Base-by-base conservation (phyloP, 106 monocot genomes). In the Dendrobium officinale region DNA sequence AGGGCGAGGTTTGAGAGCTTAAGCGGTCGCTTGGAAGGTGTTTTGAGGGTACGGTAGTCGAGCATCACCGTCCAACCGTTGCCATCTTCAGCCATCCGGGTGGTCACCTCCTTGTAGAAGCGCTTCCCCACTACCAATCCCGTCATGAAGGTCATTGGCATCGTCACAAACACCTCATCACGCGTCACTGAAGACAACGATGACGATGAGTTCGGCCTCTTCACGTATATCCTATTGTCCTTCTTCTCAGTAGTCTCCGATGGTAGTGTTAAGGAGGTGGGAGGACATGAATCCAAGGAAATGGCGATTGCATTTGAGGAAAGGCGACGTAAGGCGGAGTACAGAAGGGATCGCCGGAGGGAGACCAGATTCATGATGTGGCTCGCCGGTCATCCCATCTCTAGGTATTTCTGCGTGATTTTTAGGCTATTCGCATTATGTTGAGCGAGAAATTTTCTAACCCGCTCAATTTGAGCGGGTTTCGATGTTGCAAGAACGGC, bases 1-100 rank as follows among this genome's bases (percentile, higher is more conserved):
- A 99, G 99, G 18, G 91, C 86, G 2, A 86, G 88, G 20, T 88
- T 91, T 27, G 82, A 88, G 55, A 95, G 86, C 91, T 91, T 99
- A 42, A 95, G 89, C 27, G 86, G 81, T 66, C 95, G 80, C 84
- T 95, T 99, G 20, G 88, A 88, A 7, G 98, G 95, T 20, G 95
- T 88, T 81, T 95, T 95, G 4, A 99, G 89, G 44, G 93, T 99
- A 6, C 95, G 70, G 85, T 99, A 99, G 19, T 99, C 99, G 42
- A 99, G 91, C 99, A 99, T 99, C 78, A 95, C 95, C 59, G 85
- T 91, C 99, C 99, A 99, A 49, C 99, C 99, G 22, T 93, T 95
- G 48, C 95, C 95, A 29, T 99, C 95, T 37, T 99, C 99, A 27
- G 99, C 91, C 64, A 51, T 26, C 7, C 91, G 79, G 9, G 94